Evolutionary conservation across 1,284 basidiomycete genomes (phyloP), one percentile per base, ranked within the genome.

Genomic region (Boletus smithii): DNA sequence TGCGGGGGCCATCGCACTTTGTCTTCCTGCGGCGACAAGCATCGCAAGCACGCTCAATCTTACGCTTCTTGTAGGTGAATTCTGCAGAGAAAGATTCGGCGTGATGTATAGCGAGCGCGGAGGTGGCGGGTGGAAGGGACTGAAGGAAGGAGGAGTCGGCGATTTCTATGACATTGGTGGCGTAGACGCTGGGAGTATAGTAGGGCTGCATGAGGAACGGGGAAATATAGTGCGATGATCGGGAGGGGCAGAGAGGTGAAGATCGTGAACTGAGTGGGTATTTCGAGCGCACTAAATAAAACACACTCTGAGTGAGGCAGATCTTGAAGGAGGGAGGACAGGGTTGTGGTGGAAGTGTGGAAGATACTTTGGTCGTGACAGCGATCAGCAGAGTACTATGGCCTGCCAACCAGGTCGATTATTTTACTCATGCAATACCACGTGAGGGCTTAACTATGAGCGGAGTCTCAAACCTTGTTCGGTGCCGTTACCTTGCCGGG

Each of bases 1-100:
- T 79, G 58, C 69, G 74, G 8, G 82, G 76, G 9, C 85, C 85
- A 61, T 88, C 84, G 56, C 85, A 88, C 59, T 77, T 80, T 23
- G 80, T 82, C 66, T 87, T 87, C 42, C 80, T 73, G 33, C 77
- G 72, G 9, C 85, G 73, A 62, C 85, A 87, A 38, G 74, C 75
- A 60, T 87, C 84, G 58, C 84, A 87, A n/a, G 84, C 83, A 23
- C 84, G 73, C 29, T 83, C 80, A n/a, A 78, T 69, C 61, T 77
- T 81, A 45, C 78, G 75, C 53, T 71, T 80, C 67, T 74, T 80
- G 65, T 50, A 58, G 13, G 51, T 13, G 1, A 59, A 24, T 4
- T 55, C 58, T 14, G 49, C 9, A 1, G 55, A 32, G 39, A 49
- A 55, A 0, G 39, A 41, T 0, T 48, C 43, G 0, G 53, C 0